Evolutionary conservation across 2,329 filamentous ascomycete species (phyloP), one percentile per base, ranked within the genome.

Genomic region (Myotisia sp.): DNA sequence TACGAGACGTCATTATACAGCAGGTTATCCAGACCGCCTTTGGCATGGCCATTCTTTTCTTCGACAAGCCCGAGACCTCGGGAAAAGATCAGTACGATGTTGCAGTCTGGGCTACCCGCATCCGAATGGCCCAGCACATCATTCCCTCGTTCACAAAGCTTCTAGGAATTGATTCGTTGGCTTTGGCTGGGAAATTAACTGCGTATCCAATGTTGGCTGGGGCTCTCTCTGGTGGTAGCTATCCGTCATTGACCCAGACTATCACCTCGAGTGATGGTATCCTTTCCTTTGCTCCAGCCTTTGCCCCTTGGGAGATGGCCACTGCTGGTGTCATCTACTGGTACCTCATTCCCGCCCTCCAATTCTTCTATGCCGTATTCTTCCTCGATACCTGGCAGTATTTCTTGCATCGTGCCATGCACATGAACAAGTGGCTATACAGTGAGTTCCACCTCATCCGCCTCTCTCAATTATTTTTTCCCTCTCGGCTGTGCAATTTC

Each of bases 371-470:
- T 32, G 90, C 77, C 16, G 70, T 87, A 40, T 62, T 73, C 43
- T 66, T 92, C 44, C 71, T 95, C 46, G 90, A 98, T 60, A 90
- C 85, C 28, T 98, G 90, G 90, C 87, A 98, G 56, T 98, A 98
- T 63, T 93, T 94, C 61, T 70, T 87, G 49, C 90, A 98, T 60
- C 83, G 90, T 24, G 72, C 79, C 38, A 98, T 98, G 90, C 90
- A 98, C 61, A 69, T 90, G 65, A 94, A 95, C 64, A 86, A 82
- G 58, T 95, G 83, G 81, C 70, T 98, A 47, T 95, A 95, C 67
- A 79, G 83, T 90, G 67, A 59, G 80, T 10, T 12, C 28, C 26
- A 29, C 13, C 10, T n/a, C n/a, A n/a, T n/a, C n/a, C n/a, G n/a
- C n/a, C n/a, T n/a, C n/a, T n/a, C n/a, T n/a, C 18, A 6, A 26